Percentiles rank a stretch among this genome's conserved stretches.
Evolutionary conservation across 345 rosid species (phyloP).

Genomic region (Gynandropsis gynandra): DNA sequence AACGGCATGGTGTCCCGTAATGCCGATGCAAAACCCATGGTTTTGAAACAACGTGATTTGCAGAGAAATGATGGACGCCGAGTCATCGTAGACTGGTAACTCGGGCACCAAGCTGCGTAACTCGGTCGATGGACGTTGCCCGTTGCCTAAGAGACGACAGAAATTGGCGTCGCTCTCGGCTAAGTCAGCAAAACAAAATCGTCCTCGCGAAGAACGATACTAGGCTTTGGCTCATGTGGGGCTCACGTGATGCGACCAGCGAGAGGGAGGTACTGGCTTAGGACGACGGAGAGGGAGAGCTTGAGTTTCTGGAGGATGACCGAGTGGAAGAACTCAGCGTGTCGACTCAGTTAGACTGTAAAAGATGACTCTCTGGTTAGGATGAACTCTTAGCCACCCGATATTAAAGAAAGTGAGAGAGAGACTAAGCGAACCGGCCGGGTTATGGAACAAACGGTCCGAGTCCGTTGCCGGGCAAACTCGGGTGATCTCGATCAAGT

Average conservation of each 20-base stretch:
- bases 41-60: slow-evolving; percentile 34
- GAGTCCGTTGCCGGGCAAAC: slow-evolving; percentile 14
- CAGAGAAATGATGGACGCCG: slow-evolving; percentile 8
- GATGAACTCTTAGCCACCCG: slow-evolving; percentile 18
- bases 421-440: slow-evolving; percentile 13
- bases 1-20: slow-evolving; percentile 23
- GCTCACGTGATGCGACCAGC: slow-evolving; percentile 28
- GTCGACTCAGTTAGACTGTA: slow-evolving; percentile 22
- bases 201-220: slow-evolving; percentile 15
- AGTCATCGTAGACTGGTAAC: slow-evolving; percentile 12
- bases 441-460: no score
- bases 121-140: slow-evolving; percentile 3
- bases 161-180: slow-evolving; percentile 24
- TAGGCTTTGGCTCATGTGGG: slow-evolving; percentile 18
- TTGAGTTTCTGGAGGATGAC: slow-evolving; percentile 33
- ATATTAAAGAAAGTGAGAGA: slow-evolving; percentile 27
- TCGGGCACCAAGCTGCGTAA: slow-evolving; percentile 24
- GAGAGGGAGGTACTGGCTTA: slow-evolving; percentile 31
- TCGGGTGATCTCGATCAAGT: slow-evolving; percentile 10
- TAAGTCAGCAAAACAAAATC: slow-evolving; percentile 27
- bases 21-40: slow-evolving; percentile 28
- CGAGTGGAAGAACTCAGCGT: slow-evolving; percentile 20
- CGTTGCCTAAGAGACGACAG: slow-evolving; percentile 17
- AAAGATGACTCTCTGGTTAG: slow-evolving; percentile 17
- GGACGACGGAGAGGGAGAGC: slow-evolving; percentile 31